Conservation (phyloP, 2,329 filamentous ascomycete genomes). For the Dryadomyces quercus-mongolicae region DNA sequence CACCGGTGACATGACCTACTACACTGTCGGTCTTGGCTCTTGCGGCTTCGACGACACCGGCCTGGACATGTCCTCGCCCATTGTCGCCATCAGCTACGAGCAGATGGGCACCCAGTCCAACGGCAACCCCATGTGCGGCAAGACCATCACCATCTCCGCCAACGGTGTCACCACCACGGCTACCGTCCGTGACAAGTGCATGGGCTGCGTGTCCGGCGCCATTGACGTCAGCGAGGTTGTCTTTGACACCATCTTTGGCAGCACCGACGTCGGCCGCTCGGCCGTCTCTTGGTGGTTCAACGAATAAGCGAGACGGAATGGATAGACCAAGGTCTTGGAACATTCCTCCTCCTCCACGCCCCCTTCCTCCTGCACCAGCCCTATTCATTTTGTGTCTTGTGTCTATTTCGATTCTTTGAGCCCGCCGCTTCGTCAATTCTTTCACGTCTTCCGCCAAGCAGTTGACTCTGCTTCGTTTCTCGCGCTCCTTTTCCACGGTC, state of each 20-base stretch:
- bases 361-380: background rate
- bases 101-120: conserved; percentile 56
- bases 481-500: too few species aligned
- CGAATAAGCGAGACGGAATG: background rate
- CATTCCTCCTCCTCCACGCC: background rate
- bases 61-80: conserved; percentile 38
- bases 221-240: conserved; percentile 35
- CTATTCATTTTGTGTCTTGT: background rate
- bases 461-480: too few species aligned
- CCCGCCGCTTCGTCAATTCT: too few species aligned
- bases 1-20: conserved; percentile 64
- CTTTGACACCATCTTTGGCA: conserved; percentile 40
- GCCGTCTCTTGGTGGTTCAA: conserved; percentile 20
- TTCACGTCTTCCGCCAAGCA: too few species aligned
- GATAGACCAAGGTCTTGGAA: too few species aligned
- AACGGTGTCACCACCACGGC: conserved; percentile 43
- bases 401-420: too few species aligned
- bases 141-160: conserved; percentile 50
- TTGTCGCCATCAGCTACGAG: conserved; percentile 55
- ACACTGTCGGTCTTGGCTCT: conserved; percentile 52
- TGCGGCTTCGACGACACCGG: conserved; percentile 55
- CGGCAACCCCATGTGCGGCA: conserved; percentile 58
- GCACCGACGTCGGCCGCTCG: conserved; percentile 19
- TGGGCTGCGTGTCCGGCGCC: conserved; percentile 43
- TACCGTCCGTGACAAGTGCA: conserved; percentile 63